These are phyloP conservation scores for Fusarium buxicola DNA, from an alignment of 2,329 filamentous ascomycete species.

Conservation along the genomic window DNA sequence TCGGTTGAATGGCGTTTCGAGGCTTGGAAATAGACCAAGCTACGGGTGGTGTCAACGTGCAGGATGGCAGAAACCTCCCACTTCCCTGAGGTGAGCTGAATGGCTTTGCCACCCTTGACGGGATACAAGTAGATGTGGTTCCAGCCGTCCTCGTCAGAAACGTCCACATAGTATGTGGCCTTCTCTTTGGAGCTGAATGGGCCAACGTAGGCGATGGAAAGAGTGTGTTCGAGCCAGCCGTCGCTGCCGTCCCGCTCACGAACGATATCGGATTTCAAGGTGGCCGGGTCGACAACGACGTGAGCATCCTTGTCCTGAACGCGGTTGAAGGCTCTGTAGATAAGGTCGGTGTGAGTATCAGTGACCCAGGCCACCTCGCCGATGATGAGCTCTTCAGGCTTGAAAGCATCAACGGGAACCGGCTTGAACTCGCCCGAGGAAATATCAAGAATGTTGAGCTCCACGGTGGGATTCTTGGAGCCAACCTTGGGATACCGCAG, in stretches of 20 bases:
- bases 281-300: constrained; percentile 67
- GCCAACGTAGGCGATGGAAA: constrained; percentile 67
- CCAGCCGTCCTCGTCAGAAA: constrained; percentile 75
- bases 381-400: constrained; percentile 70
- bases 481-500: constrained; percentile 77
- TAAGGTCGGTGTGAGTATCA: constrained; percentile 67
- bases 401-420: constrained; percentile 67
- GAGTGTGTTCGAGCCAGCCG: constrained; percentile 72
- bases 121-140: constrained; percentile 76
- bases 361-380: constrained; percentile 77
- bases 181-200: constrained; percentile 52
- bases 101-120: constrained; percentile 64
- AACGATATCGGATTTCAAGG: constrained; percentile 58
- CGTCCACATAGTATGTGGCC: constrained; percentile 70
- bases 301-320: constrained; percentile 74
- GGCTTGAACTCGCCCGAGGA: constrained; percentile 56
- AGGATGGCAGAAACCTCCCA: constrained; percentile 73
- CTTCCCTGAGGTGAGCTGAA: constrained; percentile 70
- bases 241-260: constrained; percentile 68
- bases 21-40: constrained; percentile 73
- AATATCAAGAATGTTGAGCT: constrained; percentile 68
- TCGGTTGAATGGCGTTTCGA: constrained; percentile 75
- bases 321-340: constrained; percentile 75
- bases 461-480: constrained; percentile 73
- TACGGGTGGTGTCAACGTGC: constrained; percentile 67